phyloP scores from a whole-genome alignment of 139 green algal genomes.

The Ettlia oleoabundans region DNA sequence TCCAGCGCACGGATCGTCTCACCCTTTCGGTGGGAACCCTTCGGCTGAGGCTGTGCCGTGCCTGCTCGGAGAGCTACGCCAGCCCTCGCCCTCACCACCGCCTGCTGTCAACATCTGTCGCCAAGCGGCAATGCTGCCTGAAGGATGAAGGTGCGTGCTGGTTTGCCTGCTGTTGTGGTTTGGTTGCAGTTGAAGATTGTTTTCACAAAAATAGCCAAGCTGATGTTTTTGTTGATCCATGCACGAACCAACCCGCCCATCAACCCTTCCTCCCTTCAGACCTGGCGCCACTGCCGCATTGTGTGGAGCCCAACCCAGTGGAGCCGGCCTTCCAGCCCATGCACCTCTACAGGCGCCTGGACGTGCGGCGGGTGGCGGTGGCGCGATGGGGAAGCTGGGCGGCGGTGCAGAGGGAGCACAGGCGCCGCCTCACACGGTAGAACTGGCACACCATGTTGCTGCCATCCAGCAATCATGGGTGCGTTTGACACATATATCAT shows the following conservation, averaged over 20 bases:
- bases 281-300: constrained; percentile 15
- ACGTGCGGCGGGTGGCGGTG: constrained; percentile 6
- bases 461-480: no score
- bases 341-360: constrained; percentile 28
- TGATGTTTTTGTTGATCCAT: no score
- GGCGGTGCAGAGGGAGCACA: constrained; percentile 2
- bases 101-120: background rate
- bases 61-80: constrained; percentile 3
- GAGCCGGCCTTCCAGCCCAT: constrained; percentile 19
- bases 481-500: no score
- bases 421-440: constrained; percentile 6
- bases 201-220: no score
- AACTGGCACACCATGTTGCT: no score
- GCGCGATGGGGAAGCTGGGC: constrained; percentile 28
- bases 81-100: constrained; percentile 11
- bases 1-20: background rate
- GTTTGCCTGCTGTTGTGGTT: no score
- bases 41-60: constrained; percentile 20
- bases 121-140: constrained; percentile 29
- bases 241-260: no score
- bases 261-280: background rate
- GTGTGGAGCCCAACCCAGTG: constrained; percentile 34
- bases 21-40: constrained; percentile 10
- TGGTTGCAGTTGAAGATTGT: no score
- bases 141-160: background rate